These are phyloP conservation scores for Colletotrichum sublineola DNA, from an alignment of 2,329 filamentous ascomycete species.

Conservation along the genomic window DNA sequence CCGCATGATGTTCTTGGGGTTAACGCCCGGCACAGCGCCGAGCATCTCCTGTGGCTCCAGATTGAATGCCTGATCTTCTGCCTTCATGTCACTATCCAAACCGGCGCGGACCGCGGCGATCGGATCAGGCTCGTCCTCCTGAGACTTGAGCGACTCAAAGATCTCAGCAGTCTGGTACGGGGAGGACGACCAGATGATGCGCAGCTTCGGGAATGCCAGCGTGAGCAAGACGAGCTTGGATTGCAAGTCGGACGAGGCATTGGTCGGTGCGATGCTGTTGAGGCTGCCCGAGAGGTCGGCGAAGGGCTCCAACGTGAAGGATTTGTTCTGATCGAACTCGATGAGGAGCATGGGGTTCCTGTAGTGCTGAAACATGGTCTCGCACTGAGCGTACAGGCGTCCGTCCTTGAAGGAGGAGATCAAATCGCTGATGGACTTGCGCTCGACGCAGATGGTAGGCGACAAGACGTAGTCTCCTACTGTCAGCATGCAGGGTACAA, in stretches of 20 bases:
- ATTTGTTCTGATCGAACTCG: slow-evolving; percentile 97
- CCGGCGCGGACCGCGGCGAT: slow-evolving; percentile 87
- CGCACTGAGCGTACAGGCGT: slow-evolving; percentile 89
- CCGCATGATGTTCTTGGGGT: slow-evolving; percentile 79
- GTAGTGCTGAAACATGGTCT: slow-evolving; percentile 96
- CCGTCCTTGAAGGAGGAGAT: slow-evolving; percentile 94
- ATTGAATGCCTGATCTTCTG: slow-evolving; percentile 81
- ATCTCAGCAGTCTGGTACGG: slow-evolving; percentile 98
- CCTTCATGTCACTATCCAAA: slow-evolving; percentile 73
- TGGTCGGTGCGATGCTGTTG: slow-evolving; percentile 71
- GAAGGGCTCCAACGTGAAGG: slow-evolving; percentile 91
- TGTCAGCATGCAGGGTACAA: slow-evolving; percentile 95
- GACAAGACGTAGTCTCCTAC: slow-evolving; percentile 97
- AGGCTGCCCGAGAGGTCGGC: slow-evolving; percentile 75
- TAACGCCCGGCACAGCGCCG: slow-evolving; percentile 85
- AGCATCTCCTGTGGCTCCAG: slow-evolving; percentile 93
- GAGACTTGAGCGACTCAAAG: slow-evolving; percentile 91
- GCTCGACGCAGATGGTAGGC: slow-evolving; percentile 91
- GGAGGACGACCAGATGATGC: slow-evolving; percentile 93
- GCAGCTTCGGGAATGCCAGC: slow-evolving; percentile 88
- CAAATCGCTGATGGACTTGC: slow-evolving; percentile 92
- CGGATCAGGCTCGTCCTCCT: slow-evolving; percentile 91
- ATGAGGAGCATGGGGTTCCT: slow-evolving; percentile 91
- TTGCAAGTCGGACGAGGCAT: slow-evolving; percentile 80
- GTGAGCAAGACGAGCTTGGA: slow-evolving; percentile 93